Evolutionary conservation across 768 basidiomycete genomes (phyloP).

Genomic region (Suillus ampliporus): DNA sequence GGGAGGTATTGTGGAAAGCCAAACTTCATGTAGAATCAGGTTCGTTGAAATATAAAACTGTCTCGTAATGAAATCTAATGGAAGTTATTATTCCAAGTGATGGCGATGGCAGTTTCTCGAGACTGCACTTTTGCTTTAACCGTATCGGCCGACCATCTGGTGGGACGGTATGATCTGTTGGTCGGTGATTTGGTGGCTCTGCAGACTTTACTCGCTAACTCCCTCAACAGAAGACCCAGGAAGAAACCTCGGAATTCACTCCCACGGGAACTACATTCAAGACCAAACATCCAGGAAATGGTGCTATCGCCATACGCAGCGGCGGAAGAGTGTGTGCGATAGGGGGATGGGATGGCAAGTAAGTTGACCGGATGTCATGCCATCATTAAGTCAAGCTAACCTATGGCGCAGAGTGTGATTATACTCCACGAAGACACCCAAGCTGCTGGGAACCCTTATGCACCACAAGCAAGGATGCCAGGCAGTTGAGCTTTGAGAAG

Average conservation of each 20-base stretch:
- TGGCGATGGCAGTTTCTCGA: slow-evolving; percentile 64
- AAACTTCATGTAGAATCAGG: slow-evolving; percentile 77
- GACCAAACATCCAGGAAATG: slow-evolving; percentile 83
- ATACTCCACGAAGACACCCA: slow-evolving; percentile 81
- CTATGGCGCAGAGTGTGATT: slow-evolving; percentile 67
- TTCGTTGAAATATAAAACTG: slow-evolving; percentile 36
- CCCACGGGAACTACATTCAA: slow-evolving; percentile 45
- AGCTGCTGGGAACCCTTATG: slow-evolving; percentile 79
- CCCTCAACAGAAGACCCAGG: slow-evolving; percentile 12
- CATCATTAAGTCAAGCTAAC: neutral
- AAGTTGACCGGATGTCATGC: slow-evolving; percentile 33
- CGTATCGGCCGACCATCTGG: slow-evolving; percentile 84
- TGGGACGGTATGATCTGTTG: slow-evolving; percentile 66
- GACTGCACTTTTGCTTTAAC: slow-evolving; percentile 68
- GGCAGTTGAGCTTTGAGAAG: slow-evolving; percentile 59
- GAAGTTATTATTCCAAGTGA: neutral
- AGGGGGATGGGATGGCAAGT: slow-evolving; percentile 96
- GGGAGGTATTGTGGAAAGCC: slow-evolving; percentile 71
- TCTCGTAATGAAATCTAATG: neutral
- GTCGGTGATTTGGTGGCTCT: slow-evolving; percentile 39
- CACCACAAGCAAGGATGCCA: slow-evolving; percentile 86
- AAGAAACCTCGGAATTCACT: slow-evolving; percentile 23
- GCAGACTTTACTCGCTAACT: slow-evolving; percentile 6
- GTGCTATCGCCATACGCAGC: slow-evolving; percentile 72
- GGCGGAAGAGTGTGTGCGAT: slow-evolving; percentile 84